Evolutionary conservation across 2,329 filamentous ascomycete species (phyloP), one percentile per base, ranked within the genome.

Genomic region (Arthrobotrys musiformis): DNA sequence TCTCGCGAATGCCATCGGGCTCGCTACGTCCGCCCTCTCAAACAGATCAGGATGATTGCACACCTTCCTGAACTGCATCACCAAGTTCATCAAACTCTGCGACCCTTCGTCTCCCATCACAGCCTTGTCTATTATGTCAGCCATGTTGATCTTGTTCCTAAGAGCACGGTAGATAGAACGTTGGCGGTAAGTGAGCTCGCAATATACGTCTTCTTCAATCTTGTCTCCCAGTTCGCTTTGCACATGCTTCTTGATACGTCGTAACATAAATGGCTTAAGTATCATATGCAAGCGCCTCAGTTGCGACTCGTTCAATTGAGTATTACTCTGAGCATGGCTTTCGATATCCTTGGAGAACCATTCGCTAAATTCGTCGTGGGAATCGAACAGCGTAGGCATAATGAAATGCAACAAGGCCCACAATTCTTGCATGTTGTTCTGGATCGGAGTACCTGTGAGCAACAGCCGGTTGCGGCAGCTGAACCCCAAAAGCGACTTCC

Each of bases 11-110:
- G 93, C 91, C 81, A 94, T 91, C 0, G 95, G 93, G 7, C 94
- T 97, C 24, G 89, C 91, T 7, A 93, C 97, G 78, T 98, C 94
- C 8, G 94, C 94, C 52, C 95, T 91, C 84, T 99, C 94, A 81
- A 99, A 99, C 35, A 99, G 85, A 84, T 99, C 95, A 0, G 95
- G 95, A 83, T 99, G 95, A 82, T 99, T 99, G 86, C 95, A 99
- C 70, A 99, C 95, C 85, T 99, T 99, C 81, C 95, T 90, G 88
- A 99, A 99, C 85, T 99, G 95, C 95, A 99, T 99, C 79, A 99
- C 95, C 79, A 99, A 87, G 84, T 99, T 99, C 95, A 99, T 98
- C 81, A 99, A 85, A 0, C 94, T 98, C 44, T 94, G 94, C 37
- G 93, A 97, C 82, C 98, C 95, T 81, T 94, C 91, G 60, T 98